Base-by-base conservation (phyloP, 2,329 filamentous ascomycete species). In the Pezicula radicicola region DNA sequence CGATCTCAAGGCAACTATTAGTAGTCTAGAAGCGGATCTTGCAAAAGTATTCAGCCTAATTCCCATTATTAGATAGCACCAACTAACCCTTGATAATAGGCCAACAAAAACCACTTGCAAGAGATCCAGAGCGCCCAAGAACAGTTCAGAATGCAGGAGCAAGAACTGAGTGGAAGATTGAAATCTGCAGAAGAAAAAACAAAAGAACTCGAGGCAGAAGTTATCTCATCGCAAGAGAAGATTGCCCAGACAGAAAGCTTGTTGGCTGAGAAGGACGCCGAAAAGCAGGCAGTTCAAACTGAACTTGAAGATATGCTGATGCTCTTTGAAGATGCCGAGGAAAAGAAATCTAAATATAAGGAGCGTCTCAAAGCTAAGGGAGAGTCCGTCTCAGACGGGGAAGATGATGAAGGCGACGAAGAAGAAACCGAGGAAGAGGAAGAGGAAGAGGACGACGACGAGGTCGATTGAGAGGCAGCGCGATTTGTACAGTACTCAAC, bases 231-330 rank as follows among this genome's bases (percentile, higher is more conserved):
- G 4, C 67, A 70, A 42, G 62, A 70, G 45, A 72, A 70, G 51
- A 65, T 66, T 5, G 25, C 49, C 4, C 63, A 60, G 36, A 55
- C 54, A 8, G 57, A 66, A 48, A 39, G 47, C 21, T 56, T 56
- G 15, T 43, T 68, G 19, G 58, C 61, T 10, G 71, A 79, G 57
- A 85, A 81, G 55, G 81, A 85, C 59, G 78, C 83, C 54, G 83
- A 87, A 52, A 83, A 80, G 50, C 77, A 83, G 55, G 72, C 79
- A 1, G 78, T 79, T 5, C 89, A 93, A 65, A 77, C 81, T 3
- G 89, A 94, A 68, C 75, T 93, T 43, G 89, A 94, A 60, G 89
- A 94, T 67, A 75, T 93, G 49, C 72, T 94, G 35, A 88, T 93
- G 73, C 85, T 94, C 5, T 90, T 92, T 68, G 84, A 83, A 13